Base-by-base conservation (phyloP, 352 stramenopile species). In the Elongisporangium prolatum region DNA sequence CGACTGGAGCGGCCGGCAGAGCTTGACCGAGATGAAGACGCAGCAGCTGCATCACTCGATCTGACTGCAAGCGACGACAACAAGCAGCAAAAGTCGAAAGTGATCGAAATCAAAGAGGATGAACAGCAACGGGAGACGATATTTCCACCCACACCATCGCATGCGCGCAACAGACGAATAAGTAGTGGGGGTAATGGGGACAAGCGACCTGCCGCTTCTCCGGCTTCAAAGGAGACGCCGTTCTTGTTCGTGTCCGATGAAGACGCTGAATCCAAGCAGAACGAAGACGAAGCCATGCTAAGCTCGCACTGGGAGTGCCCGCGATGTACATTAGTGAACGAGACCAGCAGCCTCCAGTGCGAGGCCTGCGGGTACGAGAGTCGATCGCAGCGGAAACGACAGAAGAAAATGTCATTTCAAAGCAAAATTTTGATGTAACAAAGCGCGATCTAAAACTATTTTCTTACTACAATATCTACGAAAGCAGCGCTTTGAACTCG, bases 401-500 rank as follows among this genome's bases (percentile, higher is more conserved):
- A 85, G 61, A 84, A 84, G 61, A 89, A 88, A 61, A 76, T 84
- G 62, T 76, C 86, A 56, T 87, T 89, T 49, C 82, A 92, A 65
- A 86, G 77, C 75, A 92, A 89, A 73, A 75, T 93, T 61, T 84
- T 77, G 40, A 67, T 77, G 65, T 74, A 60, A 72, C 75, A 74
- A 62, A 68, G 54, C 57, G 9, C 17, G 34, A 37, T 21, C n/a
- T 7, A 44, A 44, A 17, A 44, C 34, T 44, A 44, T 44, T 44
- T 44, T 2, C 48, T 21, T 21, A 11, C 8, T 13, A 16, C 8
- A 4, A 21, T 25, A 3, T 18, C 56, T 84, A 84, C 7, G 87
- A 97, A 14, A 98, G 67, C 57, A 98, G 74, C 13, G 89, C 82
- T 57, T 97, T 98, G 75, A 98, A 98, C 71, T 98, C 95, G 37